These are phyloP conservation scores for Tritrichomonas musculus DNA, from an alignment of 208 protist species.

Conservation along the genomic window DNA sequence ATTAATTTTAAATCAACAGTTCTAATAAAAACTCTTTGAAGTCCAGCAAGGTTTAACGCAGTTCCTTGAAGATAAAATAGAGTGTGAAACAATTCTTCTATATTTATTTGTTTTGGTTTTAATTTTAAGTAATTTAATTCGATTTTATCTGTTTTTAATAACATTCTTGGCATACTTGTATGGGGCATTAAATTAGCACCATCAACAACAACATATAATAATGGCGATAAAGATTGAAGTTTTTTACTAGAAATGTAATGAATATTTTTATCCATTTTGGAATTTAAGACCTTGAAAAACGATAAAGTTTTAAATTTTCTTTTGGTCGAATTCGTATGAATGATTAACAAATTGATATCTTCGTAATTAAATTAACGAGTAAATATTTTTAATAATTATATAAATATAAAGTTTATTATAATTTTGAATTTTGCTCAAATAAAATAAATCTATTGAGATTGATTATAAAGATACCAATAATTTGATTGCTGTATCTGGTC, in stretches of 20 bases:
- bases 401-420: too few species aligned
- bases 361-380: too few species aligned
- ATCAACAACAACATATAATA: background rate
- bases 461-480: too few species aligned
- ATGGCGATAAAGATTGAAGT: background rate
- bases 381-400: too few species aligned
- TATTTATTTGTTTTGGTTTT: background rate
- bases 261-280: background rate
- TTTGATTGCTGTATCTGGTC: too few species aligned
- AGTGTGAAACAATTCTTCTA: background rate
- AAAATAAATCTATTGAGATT: too few species aligned
- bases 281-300: too few species aligned
- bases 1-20: constrained; percentile 18
- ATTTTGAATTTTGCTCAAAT: too few species aligned
- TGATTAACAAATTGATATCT: too few species aligned
- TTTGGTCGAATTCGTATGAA: too few species aligned
- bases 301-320: too few species aligned
- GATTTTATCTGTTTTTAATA: background rate
- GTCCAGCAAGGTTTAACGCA: background rate
- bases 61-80: background rate
- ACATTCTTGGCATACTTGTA: background rate
- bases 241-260: background rate
- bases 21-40: background rate
- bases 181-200: constrained; percentile 13
- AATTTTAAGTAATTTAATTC: constrained; percentile 2